Conservation (phyloP, 352 stramenopile genomes). For the Pythium graminicola region DNA sequence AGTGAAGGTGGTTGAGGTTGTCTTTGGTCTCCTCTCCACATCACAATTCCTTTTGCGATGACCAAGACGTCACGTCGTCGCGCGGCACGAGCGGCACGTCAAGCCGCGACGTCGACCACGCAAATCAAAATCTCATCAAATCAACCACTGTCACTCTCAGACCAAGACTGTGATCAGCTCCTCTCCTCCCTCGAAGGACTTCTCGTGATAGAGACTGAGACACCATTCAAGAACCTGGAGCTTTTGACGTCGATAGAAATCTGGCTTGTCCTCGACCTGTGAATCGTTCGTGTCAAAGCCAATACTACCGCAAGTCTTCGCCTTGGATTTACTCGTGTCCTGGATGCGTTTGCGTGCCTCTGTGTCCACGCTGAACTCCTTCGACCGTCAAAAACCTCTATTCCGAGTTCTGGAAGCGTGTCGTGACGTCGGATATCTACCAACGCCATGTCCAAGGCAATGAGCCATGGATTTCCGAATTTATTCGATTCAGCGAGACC, state of each 20-base stretch:
- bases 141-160: background rate
- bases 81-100: background rate
- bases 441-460: background rate
- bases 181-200: background rate
- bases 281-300: background rate
- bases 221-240: background rate
- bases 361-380: background rate
- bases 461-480: background rate
- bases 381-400: background rate
- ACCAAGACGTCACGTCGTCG: background rate
- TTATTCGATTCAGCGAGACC: background rate
- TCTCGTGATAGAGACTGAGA: background rate
- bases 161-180: background rate
- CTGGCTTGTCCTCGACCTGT: slow-evolving; percentile 6
- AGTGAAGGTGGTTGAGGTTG: too few species aligned
- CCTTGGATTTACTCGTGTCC: background rate
- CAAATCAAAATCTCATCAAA: too few species aligned
- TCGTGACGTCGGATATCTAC: background rate
- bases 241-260: background rate
- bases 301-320: background rate
- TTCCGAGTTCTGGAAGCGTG: background rate
- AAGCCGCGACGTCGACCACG: background rate
- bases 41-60: background rate
- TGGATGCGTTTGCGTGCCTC: background rate
- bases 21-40: too few species aligned